A percentile compares a stretch with the other conserved stretches of the same genome.
These are phyloP conservation scores for Solanum hybrid DNA, from an alignment of 305 asterid species.

Conservation along the genomic window DNA sequence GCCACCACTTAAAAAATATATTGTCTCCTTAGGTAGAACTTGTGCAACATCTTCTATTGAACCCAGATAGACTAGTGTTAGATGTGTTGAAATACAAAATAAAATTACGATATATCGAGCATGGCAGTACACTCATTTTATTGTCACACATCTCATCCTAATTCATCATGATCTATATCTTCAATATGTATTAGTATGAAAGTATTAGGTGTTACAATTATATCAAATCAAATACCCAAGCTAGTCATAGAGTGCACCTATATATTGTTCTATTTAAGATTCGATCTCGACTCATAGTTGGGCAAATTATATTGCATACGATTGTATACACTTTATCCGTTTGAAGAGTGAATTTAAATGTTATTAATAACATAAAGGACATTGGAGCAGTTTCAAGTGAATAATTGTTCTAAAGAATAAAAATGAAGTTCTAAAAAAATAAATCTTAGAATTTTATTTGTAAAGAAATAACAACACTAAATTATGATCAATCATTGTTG, in stretches of 20 bases:
- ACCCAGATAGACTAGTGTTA: neutral
- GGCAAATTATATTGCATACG: neutral
- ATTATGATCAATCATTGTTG: neutral
- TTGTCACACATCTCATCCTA: neutral
- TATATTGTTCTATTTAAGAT: no score
- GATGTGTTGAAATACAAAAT: neutral
- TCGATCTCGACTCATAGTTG: neutral
- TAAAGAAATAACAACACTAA: neutral
- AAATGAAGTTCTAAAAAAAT: neutral
- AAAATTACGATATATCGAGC: neutral
- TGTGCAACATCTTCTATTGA: neutral
- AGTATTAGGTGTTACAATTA: neutral
- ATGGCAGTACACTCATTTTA: neutral
- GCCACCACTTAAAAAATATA: neutral
- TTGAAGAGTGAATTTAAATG: neutral
- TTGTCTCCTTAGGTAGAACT: neutral
- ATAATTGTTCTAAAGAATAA: neutral
- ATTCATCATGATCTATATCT: neutral
- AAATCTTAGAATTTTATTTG: no score
- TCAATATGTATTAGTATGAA: neutral
- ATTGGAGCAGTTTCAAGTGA: neutral
- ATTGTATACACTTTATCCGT: neutral
- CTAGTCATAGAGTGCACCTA: neutral
- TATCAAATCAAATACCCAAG: neutral
- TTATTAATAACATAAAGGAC: neutral